A percentile compares a stretch with the other conserved stretches of the same genome.
These are phyloP conservation scores for Aeschynomene evenia DNA, from an alignment of 306 rosid species.

Conservation along the genomic window DNA sequence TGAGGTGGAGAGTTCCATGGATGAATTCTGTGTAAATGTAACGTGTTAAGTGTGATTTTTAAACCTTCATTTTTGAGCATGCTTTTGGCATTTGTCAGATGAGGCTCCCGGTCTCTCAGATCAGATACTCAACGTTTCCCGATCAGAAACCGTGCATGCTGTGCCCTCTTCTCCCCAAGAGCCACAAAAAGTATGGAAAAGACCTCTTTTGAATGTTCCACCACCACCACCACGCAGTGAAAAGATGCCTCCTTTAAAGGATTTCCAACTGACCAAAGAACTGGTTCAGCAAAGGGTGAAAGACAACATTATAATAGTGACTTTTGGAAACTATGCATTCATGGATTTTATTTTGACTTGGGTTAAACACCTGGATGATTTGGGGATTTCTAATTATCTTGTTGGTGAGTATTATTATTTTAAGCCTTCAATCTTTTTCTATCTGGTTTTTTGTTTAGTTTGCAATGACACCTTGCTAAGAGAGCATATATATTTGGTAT, in stretches of 20 bases:
- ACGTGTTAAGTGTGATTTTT: constrained; percentile 1
- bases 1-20: no score
- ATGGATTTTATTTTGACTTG: constrained; percentile 91
- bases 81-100: constrained; percentile 35
- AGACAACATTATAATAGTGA: constrained; percentile 76
- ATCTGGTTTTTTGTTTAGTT: constrained; percentile 2
- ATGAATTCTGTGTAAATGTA: no score
- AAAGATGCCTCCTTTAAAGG: constrained; percentile 64
- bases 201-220: constrained; percentile 60
- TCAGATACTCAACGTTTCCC: constrained; percentile 41
- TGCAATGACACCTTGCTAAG: constrained; percentile 9
- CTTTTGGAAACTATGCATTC: constrained; percentile 97
- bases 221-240: constrained; percentile 24
- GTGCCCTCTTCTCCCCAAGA: constrained; percentile 30
- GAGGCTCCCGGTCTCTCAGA: constrained; percentile 37
- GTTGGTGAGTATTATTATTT: constrained; percentile 61
- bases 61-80: constrained; percentile 24
- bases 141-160: constrained; percentile 19
- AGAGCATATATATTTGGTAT: neutral
- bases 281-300: constrained; percentile 74
- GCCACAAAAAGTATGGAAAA: constrained; percentile 32
- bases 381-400: constrained; percentile 75
- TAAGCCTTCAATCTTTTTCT: neutral
- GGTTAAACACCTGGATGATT: constrained; percentile 85
- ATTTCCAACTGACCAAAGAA: constrained; percentile 65